Conservation (phyloP, 2,329 filamentous ascomycete species). For the Dactylellina leptospora region DNA sequence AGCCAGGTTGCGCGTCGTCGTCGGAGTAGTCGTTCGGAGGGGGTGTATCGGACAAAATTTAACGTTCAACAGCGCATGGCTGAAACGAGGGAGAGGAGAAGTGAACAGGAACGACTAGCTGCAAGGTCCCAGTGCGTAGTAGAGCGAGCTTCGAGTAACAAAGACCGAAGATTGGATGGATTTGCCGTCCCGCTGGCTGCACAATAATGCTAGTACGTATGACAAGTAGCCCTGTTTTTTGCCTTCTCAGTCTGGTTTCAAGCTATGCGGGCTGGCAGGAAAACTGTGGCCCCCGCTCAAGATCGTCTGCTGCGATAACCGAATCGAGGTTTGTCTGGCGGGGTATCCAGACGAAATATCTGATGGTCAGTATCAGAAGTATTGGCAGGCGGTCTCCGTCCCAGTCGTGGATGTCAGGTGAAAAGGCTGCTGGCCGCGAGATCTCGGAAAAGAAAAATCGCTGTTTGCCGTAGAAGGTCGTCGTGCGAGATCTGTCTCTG, state of each 20-base stretch:
- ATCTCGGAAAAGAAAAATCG: no score
- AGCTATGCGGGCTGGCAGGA: constrained; percentile 28
- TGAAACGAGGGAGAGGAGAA: constrained; percentile 1
- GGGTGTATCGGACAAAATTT: no score
- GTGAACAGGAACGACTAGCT: constrained; percentile 2
- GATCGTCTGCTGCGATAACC: constrained; percentile 45
- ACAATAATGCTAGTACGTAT: constrained; percentile 23
- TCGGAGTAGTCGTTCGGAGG: no score
- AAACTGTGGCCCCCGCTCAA: constrained; percentile 15
- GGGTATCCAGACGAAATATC: constrained; percentile 24
- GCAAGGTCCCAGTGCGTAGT: constrained; percentile 19
- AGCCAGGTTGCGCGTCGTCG: no score
- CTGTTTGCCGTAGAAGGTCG: not conserved
- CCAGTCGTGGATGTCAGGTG: no score
- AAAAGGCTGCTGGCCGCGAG: no score
- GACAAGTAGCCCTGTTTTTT: constrained; percentile 43
- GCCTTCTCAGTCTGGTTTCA: constrained; percentile 14
- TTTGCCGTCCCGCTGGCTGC: constrained; percentile 26
- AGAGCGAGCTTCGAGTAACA: not conserved
- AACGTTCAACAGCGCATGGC: constrained; percentile 25
- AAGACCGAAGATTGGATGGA: constrained; percentile 43
- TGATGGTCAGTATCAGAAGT: no score
- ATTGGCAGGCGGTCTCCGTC: no score
- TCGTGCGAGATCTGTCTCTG: not conserved
- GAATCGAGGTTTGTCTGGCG: constrained; percentile 30